phyloP scores from a whole-genome alignment of 768 basidiomycete genomes.

The Gautieria morchelliformis region DNA sequence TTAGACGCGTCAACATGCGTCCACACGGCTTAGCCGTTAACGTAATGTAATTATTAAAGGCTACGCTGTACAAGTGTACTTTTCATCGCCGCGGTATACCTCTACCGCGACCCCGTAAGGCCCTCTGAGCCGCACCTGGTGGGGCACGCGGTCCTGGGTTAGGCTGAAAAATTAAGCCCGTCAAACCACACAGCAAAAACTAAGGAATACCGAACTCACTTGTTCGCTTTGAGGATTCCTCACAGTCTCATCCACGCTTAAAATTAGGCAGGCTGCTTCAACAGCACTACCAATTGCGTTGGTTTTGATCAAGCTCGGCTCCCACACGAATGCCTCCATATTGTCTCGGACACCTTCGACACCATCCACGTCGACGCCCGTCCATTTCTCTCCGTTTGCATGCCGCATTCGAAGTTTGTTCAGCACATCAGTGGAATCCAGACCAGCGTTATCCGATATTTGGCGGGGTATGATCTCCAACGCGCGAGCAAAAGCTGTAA shows the following conservation, averaged over 20 bases:
- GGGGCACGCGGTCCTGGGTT: slow-evolving; percentile 83
- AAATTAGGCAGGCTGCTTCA: slow-evolving; percentile 91
- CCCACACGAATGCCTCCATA: slow-evolving; percentile 98
- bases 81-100: slow-evolving; percentile 63
- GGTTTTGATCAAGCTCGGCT: slow-evolving; percentile 88
- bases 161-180: slow-evolving; percentile 34
- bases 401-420: slow-evolving; percentile 98
- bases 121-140: slow-evolving; percentile 83
- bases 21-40: not conserved
- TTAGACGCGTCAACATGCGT: slow-evolving; percentile 9
- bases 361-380: slow-evolving; percentile 91
- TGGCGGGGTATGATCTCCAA: slow-evolving; percentile 97
- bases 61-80: not conserved
- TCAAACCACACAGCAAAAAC: slow-evolving; percentile 11
- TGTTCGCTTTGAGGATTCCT: slow-evolving; percentile 90
- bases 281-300: slow-evolving; percentile 94
- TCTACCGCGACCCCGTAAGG: slow-evolving; percentile 77
- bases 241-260: slow-evolving; percentile 97
- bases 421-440: slow-evolving; percentile 94
- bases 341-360: slow-evolving; percentile 86
- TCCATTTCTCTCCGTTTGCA: slow-evolving; percentile 81
- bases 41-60: not conserved
- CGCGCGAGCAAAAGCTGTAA: slow-evolving; percentile 93
- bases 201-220: slow-evolving; percentile 36
- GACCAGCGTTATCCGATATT: slow-evolving; percentile 96